phyloP scores from a whole-genome alignment of 192 early-diverging fungal species.

The Diversispora epigaea region DNA sequence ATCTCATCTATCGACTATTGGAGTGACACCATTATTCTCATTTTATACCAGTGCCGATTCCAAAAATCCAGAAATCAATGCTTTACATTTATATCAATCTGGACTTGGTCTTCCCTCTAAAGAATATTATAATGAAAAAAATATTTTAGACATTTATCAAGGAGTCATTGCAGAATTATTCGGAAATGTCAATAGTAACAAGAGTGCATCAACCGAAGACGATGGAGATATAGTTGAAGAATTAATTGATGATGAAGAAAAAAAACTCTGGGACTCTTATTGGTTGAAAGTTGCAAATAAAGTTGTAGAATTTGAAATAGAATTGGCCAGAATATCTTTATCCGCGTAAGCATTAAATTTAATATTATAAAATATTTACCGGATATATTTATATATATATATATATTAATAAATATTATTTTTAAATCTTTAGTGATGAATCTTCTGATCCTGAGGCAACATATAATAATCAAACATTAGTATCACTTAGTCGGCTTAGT shows the following conservation, averaged over 20 bases:
- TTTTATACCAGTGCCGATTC: conserved; percentile 54
- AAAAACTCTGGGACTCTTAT: not conserved
- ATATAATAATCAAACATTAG: conserved; percentile 48
- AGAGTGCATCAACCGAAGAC: conserved; percentile 6
- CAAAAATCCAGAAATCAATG: conserved; percentile 56
- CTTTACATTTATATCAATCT: conserved; percentile 48
- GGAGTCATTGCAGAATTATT: conserved; percentile 46
- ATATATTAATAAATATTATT: not conserved
- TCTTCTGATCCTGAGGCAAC: conserved; percentile 49
- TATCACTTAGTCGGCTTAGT: conserved; percentile 36
- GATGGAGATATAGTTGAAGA: not conserved
- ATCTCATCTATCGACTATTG: conserved; percentile 35
- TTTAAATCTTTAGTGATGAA: conserved; percentile 44
- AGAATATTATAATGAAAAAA: conserved; percentile 60
- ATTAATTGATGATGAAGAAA: not conserved
- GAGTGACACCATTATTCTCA: conserved; percentile 46
- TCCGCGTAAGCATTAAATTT: conserved; percentile 34
- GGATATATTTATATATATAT: not conserved
- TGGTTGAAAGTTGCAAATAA: conserved; percentile 46
- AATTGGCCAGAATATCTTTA: conserved; percentile 51
- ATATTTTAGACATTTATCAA: conserved; percentile 46
- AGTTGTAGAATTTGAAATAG: conserved; percentile 59
- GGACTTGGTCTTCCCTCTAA: conserved; percentile 65
- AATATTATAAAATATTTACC: not conserved
- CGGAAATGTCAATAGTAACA: conserved; percentile 35